phyloP scores from a whole-genome alignment of 2,329 filamentous ascomycete genomes.

The Penicillium sp. region DNA sequence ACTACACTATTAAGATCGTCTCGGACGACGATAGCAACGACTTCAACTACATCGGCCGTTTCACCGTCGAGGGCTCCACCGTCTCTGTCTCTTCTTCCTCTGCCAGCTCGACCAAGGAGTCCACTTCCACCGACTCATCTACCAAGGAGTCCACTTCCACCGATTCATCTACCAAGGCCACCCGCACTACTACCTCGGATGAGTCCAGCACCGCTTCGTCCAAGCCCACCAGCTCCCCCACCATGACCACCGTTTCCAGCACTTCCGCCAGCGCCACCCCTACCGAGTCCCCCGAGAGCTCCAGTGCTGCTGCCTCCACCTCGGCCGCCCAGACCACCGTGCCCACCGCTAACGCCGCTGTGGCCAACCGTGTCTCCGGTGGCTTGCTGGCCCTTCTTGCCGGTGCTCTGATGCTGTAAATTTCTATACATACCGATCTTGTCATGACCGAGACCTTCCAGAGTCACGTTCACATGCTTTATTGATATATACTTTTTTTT shows the following conservation, averaged over 20 bases:
- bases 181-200: slow-evolving; percentile 21
- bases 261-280: slow-evolving; percentile 15
- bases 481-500: slow-evolving; percentile 1
- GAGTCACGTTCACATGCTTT: neutral
- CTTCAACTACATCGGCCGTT: slow-evolving; percentile 54
- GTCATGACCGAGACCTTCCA: neutral
- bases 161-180: slow-evolving; percentile 12
- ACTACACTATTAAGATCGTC: slow-evolving; percentile 56
- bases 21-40: slow-evolving; percentile 43
- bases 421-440: neutral
- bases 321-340: slow-evolving; percentile 19
- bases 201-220: slow-evolving; percentile 15
- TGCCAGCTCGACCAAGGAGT: slow-evolving; percentile 28
- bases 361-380: slow-evolving; percentile 34
- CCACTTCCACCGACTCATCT: slow-evolving; percentile 16
- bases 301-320: slow-evolving; percentile 17
- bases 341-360: slow-evolving; percentile 32
- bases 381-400: slow-evolving; percentile 37
- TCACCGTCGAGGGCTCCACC: slow-evolving; percentile 49
- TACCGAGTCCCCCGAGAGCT: slow-evolving; percentile 21
- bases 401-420: slow-evolving; percentile 37
- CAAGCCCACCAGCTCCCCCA: slow-evolving; percentile 14
- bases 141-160: slow-evolving; percentile 21
- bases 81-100: slow-evolving; percentile 32
- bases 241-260: slow-evolving; percentile 22